Evolutionary conservation across 2,329 filamentous ascomycete genomes (phyloP).

Genomic region (Ascochyta rabiei): DNA sequence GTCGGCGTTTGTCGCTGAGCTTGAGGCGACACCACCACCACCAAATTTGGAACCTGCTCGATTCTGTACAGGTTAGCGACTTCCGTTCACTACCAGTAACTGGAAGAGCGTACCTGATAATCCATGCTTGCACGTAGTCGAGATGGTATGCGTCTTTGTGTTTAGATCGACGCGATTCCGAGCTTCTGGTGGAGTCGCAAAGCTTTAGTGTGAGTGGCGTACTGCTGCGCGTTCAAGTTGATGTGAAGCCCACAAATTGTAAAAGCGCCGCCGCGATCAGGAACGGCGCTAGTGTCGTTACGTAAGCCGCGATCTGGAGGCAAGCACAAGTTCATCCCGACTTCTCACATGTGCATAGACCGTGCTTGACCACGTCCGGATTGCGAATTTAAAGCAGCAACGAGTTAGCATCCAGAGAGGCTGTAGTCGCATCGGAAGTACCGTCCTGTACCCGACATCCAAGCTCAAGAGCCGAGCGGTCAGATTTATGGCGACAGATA

Average conservation of each 20-base stretch:
- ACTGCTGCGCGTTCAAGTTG: conserved; percentile 15
- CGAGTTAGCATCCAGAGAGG: no score
- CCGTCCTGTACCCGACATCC: no score
- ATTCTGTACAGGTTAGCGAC: conserved; percentile 63
- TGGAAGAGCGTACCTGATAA: conserved; percentile 52
- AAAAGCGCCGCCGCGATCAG: conserved; percentile 22
- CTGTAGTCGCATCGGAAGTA: no score
- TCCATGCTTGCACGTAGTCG: conserved; percentile 49
- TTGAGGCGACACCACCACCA: conserved; percentile 93
- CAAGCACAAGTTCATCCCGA: conserved; percentile 1
- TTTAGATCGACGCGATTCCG: background rate
- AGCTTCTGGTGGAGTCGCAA: background rate
- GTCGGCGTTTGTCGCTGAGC: conserved; percentile 93
- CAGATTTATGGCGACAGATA: conserved; percentile 33
- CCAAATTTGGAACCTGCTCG: conserved; percentile 97
- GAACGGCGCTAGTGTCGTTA: conserved; percentile 25
- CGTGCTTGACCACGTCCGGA: conserved; percentile 4
- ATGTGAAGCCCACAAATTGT: conserved; percentile 27
- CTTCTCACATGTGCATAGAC: background rate
- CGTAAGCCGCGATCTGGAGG: conserved; percentile 1
- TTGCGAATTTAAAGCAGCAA: no score
- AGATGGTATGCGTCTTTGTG: no score
- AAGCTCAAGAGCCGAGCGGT: no score
- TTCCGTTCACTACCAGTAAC: conserved; percentile 3
- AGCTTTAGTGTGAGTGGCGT: background rate